Base-by-base conservation (phyloP, 1,284 basidiomycete species). In the Sporisorium graminicola region DNA sequence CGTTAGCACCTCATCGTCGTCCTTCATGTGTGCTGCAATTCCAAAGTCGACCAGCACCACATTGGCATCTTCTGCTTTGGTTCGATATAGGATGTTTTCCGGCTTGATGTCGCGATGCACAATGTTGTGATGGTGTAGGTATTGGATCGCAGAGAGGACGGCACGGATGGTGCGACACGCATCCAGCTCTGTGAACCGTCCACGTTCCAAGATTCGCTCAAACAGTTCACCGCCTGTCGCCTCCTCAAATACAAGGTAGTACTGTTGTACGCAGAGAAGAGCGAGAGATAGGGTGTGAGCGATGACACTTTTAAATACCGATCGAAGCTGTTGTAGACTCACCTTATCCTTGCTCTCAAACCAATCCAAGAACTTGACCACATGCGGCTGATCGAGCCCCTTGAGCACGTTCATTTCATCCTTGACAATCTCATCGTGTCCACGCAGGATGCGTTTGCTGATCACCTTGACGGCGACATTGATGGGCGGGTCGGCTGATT, bases 31-130 rank as follows among this genome's bases (percentile, higher is more conserved):
- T 58, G 62, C 58, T 46, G 67, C 63, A 37, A 99, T 98, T 75
- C 97, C 97, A 86, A 99, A 98, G 86, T 99, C 97, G 52, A 85
- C 84, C n/a, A 85, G 63, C 10, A 85, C 82, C 10, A 85, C 81
- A 51, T 85, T 83, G 22, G 92, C 94, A 59, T 85, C 82, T 13
- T 89, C 85, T 3, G 90, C 91, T 65, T 84, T 78, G 10, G 92
- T 92, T 58, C 93, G 91, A 86, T 94, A 97, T 9, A 97, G 88
- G 68, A 97, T 96, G 84, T 98, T 98, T 86, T 98, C 95, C 0
- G 95, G 80, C 57, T 86, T 85, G 69, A 85, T 79, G 56, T 85
- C 84, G 35, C 83, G 78, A 46, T 85, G 84, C 3, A 84, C 81
- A 27, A 82, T 84, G 63, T 84, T 78, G 65, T 85, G 78, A 10